phyloP scores from a whole-genome alignment of 1,284 basidiomycete genomes.

The Blastosporella zonata region DNA sequence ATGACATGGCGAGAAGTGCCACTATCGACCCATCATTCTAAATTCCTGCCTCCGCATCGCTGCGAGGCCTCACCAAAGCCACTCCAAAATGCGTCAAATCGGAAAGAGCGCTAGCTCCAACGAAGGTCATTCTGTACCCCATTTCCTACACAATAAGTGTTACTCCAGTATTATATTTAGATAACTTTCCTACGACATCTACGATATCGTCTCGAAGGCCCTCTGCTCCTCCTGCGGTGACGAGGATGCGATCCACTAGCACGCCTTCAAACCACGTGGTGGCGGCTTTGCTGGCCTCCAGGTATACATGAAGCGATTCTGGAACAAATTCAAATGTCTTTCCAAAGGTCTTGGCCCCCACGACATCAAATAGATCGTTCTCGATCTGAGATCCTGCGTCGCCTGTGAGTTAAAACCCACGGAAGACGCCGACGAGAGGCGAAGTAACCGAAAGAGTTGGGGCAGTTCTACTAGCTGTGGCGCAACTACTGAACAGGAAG shows the following conservation, averaged over 20 bases:
- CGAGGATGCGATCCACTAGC: conserved; percentile 30
- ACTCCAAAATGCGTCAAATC: too few relatives aligned
- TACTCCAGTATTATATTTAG: too few relatives aligned
- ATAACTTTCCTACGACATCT: too few relatives aligned
- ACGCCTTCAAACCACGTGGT: conserved; percentile 33
- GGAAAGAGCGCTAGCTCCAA: too few relatives aligned
- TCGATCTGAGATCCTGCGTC: conserved; percentile 24
- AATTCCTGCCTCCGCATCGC: too few relatives aligned
- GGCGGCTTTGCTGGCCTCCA: conserved; percentile 32
- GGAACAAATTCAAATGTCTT: conserved; percentile 26
- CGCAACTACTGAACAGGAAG: too few relatives aligned
- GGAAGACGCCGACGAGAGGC: conserved; percentile 33
- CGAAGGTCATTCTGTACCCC: too few relatives aligned
- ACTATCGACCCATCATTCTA: too few relatives aligned
- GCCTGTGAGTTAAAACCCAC: conserved; percentile 31
- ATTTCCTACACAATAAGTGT: too few relatives aligned
- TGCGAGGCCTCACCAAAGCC: too few relatives aligned
- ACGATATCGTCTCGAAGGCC: conserved; percentile 35
- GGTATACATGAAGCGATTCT: conserved; percentile 25
- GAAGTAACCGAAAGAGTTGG: conserved; percentile 22
- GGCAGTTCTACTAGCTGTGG: too few relatives aligned
- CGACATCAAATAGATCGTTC: conserved; percentile 31
- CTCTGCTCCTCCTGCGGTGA: conserved; percentile 36
- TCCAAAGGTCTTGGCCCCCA: conserved; percentile 19
- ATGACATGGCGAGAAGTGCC: too few relatives aligned